Conservation (phyloP, 2,329 filamentous ascomycete genomes). For the Drechslerella dactyloides region DNA sequence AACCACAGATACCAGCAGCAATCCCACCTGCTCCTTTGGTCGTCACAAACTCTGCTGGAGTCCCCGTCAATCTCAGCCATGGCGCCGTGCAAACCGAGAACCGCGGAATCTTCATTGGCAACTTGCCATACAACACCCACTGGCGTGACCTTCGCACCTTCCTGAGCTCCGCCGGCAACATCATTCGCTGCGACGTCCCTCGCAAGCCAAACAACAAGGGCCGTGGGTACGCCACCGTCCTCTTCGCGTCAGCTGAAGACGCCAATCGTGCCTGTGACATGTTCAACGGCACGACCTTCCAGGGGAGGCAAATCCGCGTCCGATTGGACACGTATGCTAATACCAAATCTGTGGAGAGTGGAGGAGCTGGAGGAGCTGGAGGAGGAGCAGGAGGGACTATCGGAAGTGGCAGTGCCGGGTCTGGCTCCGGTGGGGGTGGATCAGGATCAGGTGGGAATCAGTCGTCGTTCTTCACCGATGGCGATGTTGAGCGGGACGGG, state of each 20-base stretch:
- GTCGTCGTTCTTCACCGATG: slow-evolving; percentile 41
- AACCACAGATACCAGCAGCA: slow-evolving; percentile 12
- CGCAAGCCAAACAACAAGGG: slow-evolving; percentile 52
- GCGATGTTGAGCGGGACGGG: slow-evolving; percentile 34
- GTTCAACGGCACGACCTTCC: slow-evolving; percentile 53
- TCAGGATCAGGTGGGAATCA: slow-evolving; percentile 47
- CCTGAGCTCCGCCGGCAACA: slow-evolving; percentile 49
- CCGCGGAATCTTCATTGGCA: slow-evolving; percentile 53
- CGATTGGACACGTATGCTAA: slow-evolving; percentile 50
- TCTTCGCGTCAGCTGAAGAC: slow-evolving; percentile 51
- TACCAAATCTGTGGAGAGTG: slow-evolving; percentile 30
- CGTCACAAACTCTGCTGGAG: slow-evolving; percentile 51
- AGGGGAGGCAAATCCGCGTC: slow-evolving; percentile 52
- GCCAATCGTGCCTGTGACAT: slow-evolving; percentile 52
- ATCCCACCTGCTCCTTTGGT: slow-evolving; percentile 51
- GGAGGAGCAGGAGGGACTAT: slow-evolving; percentile 21
- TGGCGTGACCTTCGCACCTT: slow-evolving; percentile 53
- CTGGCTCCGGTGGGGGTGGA: slow-evolving; percentile 25
- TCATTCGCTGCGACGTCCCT: slow-evolving; percentile 53
- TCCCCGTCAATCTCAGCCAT: slow-evolving; percentile 53
- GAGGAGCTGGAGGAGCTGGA: slow-evolving; percentile 15
- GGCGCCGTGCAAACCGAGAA: slow-evolving; percentile 53
- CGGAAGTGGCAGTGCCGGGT: slow-evolving; percentile 28
- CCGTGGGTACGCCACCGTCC: slow-evolving; percentile 53
- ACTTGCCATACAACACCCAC: slow-evolving; percentile 52